Evolutionary conservation across 805 yeast species (phyloP).

Genomic region (Nakazawaea wickerhamii): DNA sequence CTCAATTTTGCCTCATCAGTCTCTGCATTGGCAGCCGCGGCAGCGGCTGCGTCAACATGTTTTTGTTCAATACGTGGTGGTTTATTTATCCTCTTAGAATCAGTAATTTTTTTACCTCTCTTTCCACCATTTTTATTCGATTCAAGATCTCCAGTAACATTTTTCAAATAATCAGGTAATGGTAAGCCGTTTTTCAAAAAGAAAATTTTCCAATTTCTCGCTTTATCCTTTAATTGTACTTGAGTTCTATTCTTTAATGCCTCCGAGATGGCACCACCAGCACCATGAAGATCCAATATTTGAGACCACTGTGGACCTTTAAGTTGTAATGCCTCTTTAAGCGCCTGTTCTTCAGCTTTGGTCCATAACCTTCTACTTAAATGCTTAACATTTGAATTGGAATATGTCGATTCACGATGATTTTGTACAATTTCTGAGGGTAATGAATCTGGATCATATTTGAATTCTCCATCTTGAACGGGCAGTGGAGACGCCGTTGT

Average conservation of each 20-base stretch:
- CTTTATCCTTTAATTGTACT: conserved; percentile 92
- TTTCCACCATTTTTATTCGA: background rate
- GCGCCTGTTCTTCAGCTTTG: conserved; percentile 79
- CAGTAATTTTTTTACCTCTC: conserved; percentile 4
- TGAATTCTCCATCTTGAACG: background rate
- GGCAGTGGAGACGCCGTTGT: background rate
- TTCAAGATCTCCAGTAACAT: conserved; percentile 84
- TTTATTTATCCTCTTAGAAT: conserved; percentile 1
- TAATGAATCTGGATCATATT: conserved; percentile 11
- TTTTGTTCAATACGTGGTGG: conserved; percentile 12
- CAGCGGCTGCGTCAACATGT: conserved; percentile 11
- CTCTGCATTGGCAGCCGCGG: conserved; percentile 3
- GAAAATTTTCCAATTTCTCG: conserved; percentile 90
- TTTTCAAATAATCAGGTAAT: conserved; percentile 71
- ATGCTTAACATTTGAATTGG: conserved; percentile 7
- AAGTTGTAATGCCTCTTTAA: conserved; percentile 70
- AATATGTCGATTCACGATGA: conserved; percentile 12
- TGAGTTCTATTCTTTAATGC: conserved; percentile 82
- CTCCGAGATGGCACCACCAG: conserved; percentile 86
- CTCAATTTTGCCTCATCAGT: background rate
- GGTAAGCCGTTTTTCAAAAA: conserved; percentile 70
- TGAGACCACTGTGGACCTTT: conserved; percentile 95
- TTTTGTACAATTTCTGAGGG: conserved; percentile 14
- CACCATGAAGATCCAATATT: conserved; percentile 84
- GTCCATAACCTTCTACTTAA: conserved; percentile 73